These are phyloP conservation scores for Hura crepitans DNA, from an alignment of 441 rosid genomes.

Conservation along the genomic window DNA sequence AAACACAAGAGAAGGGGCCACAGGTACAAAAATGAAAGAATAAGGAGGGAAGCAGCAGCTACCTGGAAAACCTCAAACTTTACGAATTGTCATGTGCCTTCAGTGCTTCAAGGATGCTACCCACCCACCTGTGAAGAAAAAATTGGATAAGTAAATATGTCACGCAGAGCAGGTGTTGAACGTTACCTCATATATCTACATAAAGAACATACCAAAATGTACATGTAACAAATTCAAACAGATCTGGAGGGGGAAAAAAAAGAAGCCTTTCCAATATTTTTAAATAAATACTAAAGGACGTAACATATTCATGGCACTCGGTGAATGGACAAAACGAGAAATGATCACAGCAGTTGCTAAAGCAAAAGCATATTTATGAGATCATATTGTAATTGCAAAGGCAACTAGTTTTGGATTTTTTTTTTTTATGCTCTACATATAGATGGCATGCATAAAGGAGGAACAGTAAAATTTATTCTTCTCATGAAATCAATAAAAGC, in stretches of 20 bases:
- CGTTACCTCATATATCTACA: neutral
- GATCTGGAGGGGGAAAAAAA: neutral
- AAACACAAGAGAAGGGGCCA: neutral
- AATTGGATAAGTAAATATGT: neutral
- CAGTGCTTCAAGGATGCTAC: slow-evolving; percentile 73
- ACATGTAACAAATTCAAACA: neutral
- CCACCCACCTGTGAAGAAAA: slow-evolving; percentile 63
- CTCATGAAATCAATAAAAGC: neutral
- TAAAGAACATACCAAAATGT: neutral
- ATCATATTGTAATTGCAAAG: neutral
- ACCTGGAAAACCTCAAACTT: slow-evolving; percentile 27
- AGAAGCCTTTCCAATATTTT: neutral
- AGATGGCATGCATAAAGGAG: neutral
- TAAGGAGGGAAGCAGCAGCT: neutral
- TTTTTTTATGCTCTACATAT: neutral
- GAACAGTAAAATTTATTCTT: neutral
- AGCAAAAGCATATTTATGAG: neutral
- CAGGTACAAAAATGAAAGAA: neutral
- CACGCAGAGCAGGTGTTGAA: neutral
- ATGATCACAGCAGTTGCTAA: neutral
- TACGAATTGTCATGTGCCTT: slow-evolving; percentile 36
- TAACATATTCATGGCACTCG: neutral
- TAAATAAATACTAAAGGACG: neutral
- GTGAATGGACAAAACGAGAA: neutral
- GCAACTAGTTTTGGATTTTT: neutral